These are phyloP conservation scores for Penicillium freii DNA, from an alignment of 2,329 filamentous ascomycete species.

Conservation along the genomic window DNA sequence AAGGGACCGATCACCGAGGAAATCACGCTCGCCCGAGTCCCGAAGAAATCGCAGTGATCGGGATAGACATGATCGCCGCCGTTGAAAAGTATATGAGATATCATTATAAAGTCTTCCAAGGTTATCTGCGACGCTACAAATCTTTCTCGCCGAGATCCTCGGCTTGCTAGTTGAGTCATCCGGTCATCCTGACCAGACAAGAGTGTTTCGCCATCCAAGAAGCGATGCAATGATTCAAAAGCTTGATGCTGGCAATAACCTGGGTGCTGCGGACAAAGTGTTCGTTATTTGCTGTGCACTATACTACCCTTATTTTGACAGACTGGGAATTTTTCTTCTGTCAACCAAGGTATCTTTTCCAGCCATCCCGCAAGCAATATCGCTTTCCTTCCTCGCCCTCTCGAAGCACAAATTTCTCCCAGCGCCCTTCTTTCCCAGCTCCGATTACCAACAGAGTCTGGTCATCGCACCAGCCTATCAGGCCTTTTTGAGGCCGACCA, in stretches of 20 bases:
- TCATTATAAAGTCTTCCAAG: neutral
- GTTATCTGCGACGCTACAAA: neutral
- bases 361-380: conserved; percentile 68
- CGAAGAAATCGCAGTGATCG: conserved; percentile 26
- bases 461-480: conserved; percentile 81
- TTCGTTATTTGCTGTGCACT: neutral
- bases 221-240: neutral
- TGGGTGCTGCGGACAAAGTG: neutral
- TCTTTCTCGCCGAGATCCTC: neutral
- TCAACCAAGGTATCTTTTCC: conserved; percentile 70
- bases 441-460: conserved; percentile 72
- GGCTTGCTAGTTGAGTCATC: neutral
- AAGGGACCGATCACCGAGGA: conserved; percentile 28
- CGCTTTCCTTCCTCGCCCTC: conserved; percentile 66
- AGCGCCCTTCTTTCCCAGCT: conserved; percentile 74
- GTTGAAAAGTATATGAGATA: conserved; percentile 18
- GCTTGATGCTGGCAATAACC: neutral
- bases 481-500: conserved; percentile 69
- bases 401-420: conserved; percentile 81
- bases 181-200: neutral
- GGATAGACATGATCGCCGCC: conserved; percentile 34
- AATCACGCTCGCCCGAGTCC: conserved; percentile 32
- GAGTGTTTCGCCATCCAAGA: neutral
- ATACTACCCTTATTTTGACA: neutral
- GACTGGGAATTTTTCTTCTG: neutral